Evolutionary conservation across 1,139 yeast species (phyloP).

Genomic region (Suhomyces bribrorum): DNA sequence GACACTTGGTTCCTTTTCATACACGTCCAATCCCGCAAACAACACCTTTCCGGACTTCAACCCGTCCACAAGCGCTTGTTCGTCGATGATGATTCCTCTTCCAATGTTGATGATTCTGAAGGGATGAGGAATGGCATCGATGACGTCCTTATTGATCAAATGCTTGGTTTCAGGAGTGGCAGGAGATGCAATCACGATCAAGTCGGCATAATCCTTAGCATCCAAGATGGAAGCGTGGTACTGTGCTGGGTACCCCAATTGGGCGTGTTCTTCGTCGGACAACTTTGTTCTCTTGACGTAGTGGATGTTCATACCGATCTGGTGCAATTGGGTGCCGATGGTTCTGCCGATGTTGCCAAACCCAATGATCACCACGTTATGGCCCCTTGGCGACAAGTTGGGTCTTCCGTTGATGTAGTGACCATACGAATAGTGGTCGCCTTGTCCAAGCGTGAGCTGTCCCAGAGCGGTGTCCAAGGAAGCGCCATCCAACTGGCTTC

Average conservation of each 20-base stretch:
- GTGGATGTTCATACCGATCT: constrained; percentile 66
- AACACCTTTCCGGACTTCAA: constrained; percentile 25
- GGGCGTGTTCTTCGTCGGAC: constrained; percentile 32
- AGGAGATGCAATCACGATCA: constrained; percentile 31
- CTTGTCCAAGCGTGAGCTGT: constrained; percentile 24
- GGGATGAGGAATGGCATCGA: constrained; percentile 19
- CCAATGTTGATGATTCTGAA: constrained; percentile 27
- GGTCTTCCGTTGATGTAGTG: constrained; percentile 39
- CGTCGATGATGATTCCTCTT: constrained; percentile 26
- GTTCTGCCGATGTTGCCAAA: constrained; percentile 76
- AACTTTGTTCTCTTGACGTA: constrained; percentile 61
- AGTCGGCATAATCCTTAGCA: constrained; percentile 22
- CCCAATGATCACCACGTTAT: constrained; percentile 68
- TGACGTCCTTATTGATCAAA: constrained; percentile 17
- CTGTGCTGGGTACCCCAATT: constrained; percentile 46
- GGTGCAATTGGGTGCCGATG: constrained; percentile 56
- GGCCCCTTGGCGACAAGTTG: constrained; percentile 55
- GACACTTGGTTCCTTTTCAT: constrained; percentile 25
- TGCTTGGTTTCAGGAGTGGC: constrained; percentile 26
- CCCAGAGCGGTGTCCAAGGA: constrained; percentile 39
- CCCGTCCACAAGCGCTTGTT: constrained; percentile 26
- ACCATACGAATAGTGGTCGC: constrained; percentile 49
- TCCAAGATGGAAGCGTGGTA: constrained; percentile 33
- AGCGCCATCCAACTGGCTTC: constrained; percentile 40
- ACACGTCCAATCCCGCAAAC: constrained; percentile 30